A percentile compares a stretch with the other conserved stretches of the same genome.
phyloP scores from a whole-genome alignment of 208 protist species.

The Spongospora subterranea region DNA sequence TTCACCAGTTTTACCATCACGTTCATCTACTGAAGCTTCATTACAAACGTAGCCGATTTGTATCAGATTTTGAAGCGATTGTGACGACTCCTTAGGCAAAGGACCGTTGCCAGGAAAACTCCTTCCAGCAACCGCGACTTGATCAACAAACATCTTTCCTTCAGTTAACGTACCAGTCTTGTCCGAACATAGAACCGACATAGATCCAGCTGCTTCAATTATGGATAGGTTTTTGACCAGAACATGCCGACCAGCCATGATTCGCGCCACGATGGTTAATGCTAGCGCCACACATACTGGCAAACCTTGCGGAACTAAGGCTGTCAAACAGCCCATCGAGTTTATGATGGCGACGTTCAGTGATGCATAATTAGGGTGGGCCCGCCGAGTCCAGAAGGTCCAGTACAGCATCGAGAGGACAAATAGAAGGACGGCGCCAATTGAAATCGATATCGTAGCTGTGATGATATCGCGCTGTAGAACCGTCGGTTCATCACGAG shows the following conservation, averaged over 20 bases:
- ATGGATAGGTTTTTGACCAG: conserved; percentile 80
- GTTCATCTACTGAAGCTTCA: neutral
- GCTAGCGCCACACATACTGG: conserved; percentile 77
- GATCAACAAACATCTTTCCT: conserved; percentile 55
- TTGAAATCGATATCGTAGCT: neutral
- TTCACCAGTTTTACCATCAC: neutral
- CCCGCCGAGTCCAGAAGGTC: neutral
- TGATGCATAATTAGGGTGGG: neutral
- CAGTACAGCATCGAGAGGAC: neutral
- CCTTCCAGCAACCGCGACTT: neutral
- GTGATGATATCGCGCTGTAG: neutral
- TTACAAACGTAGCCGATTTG: conserved; percentile 1
- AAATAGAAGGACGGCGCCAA: neutral
- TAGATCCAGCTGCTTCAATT: conserved; percentile 86
- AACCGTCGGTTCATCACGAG: neutral
- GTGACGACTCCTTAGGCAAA: neutral
- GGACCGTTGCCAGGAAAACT: neutral
- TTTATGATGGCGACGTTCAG: neutral
- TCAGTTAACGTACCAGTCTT: conserved; percentile 85
- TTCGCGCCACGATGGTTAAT: conserved; percentile 79
- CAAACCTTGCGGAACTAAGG: conserved; percentile 82
- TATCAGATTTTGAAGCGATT: neutral
- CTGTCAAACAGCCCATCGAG: conserved; percentile 23
- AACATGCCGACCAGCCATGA: conserved; percentile 79
- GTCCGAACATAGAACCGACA: conserved; percentile 81